A percentile compares a stretch with the other conserved stretches of the same genome.
These are phyloP conservation scores for Nakazawaea peltata DNA, from an alignment of 805 yeast species.

Conservation along the genomic window DNA sequence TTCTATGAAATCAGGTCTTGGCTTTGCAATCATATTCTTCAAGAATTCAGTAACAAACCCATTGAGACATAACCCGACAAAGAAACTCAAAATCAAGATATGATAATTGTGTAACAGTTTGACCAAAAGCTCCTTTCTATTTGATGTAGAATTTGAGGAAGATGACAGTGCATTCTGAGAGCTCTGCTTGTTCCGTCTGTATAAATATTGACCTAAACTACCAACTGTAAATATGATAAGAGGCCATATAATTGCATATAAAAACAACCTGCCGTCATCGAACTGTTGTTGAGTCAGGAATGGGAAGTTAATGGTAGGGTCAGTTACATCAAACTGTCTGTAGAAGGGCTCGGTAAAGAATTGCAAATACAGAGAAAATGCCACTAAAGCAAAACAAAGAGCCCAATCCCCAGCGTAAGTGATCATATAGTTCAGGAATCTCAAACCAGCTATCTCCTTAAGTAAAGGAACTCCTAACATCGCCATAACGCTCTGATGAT, in stretches of 20 bases:
- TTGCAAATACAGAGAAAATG: constrained; percentile 2
- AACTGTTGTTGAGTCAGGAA: constrained; percentile 32
- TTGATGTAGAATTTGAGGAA: too few species aligned
- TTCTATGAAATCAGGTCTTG: constrained; percentile 82
- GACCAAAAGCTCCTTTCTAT: constrained; percentile 19
- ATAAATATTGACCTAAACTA: constrained; percentile 16
- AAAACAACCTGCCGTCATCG: constrained; percentile 18
- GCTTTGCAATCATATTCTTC: constrained; percentile 77
- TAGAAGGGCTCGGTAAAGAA: constrained; percentile 29
- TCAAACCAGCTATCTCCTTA: neutral
- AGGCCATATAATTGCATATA: constrained; percentile 31
- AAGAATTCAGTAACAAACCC: constrained; percentile 60
- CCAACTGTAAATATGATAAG: constrained; percentile 16
- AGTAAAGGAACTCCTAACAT: neutral
- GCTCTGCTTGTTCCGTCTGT: too few species aligned
- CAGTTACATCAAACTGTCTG: constrained; percentile 33
- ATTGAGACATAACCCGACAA: constrained; percentile 31
- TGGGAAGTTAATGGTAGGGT: constrained; percentile 40
- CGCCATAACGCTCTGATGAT: neutral
- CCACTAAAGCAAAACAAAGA: neutral
- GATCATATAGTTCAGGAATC: neutral
- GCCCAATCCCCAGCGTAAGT: constrained; percentile 6
- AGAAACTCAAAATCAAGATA: constrained; percentile 28
- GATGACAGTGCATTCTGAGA: too few species aligned
- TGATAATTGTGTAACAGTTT: constrained; percentile 23